A percentile compares a stretch with the other conserved stretches of the same genome.
These are phyloP conservation scores for Euphrasia arctica DNA, from an alignment of 305 asterid species.

Conservation along the genomic window DNA sequence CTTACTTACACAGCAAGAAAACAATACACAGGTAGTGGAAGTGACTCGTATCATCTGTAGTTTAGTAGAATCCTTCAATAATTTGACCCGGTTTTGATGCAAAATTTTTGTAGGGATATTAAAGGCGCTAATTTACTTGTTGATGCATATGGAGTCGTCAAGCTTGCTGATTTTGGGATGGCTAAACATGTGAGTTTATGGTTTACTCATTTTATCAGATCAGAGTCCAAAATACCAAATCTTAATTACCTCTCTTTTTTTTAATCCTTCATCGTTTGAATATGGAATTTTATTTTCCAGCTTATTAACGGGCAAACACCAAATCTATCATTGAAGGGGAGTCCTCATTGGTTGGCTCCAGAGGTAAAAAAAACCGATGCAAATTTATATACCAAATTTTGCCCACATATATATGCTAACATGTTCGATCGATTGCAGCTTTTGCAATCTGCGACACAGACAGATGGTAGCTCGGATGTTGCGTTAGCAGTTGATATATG, in stretches of 20 bases:
- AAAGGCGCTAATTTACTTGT: slow-evolving; percentile 89
- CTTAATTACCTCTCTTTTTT: too few species aligned
- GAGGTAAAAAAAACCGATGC: slow-evolving; percentile 67
- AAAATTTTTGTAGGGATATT: slow-evolving; percentile 54
- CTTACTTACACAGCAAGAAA: slow-evolving; percentile 76
- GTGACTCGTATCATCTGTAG: background rate
- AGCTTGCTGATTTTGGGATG: slow-evolving; percentile 94
- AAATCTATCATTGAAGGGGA: slow-evolving; percentile 73
- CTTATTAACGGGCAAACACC: slow-evolving; percentile 57
- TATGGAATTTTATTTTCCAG: slow-evolving; percentile 39
- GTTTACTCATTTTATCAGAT: slow-evolving; percentile 13
- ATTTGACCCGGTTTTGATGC: slow-evolving; percentile 14
- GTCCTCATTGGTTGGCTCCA: slow-evolving; percentile 93
- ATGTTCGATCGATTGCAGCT: slow-evolving; percentile 39
- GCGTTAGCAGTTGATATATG: slow-evolving; percentile 82
- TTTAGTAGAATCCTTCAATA: slow-evolving; percentile 8
- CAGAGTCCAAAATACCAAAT: too few species aligned
- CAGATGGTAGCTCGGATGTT: slow-evolving; percentile 43
- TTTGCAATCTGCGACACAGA: slow-evolving; percentile 48
- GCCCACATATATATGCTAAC: slow-evolving; percentile 19
- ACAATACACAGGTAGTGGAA: slow-evolving; percentile 71
- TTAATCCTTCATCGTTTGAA: slow-evolving; percentile 5
- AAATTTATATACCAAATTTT: too few species aligned
- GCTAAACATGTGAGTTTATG: slow-evolving; percentile 72
- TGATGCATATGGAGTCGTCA: slow-evolving; percentile 82